Conservation (phyloP, 352 stramenopile genomes). For the Blastocystis sp. region DNA sequence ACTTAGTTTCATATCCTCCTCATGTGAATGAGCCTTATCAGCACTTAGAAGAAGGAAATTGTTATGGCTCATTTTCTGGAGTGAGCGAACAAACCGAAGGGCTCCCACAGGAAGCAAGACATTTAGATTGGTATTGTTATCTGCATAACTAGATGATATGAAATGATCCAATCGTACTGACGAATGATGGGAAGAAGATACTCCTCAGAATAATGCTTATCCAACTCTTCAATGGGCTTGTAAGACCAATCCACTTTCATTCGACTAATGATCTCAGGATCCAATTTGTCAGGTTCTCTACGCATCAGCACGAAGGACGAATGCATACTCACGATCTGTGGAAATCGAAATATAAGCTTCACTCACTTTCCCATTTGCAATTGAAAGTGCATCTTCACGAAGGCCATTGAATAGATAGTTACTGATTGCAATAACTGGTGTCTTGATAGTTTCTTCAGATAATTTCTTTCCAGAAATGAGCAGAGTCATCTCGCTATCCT, state of each 20-base stretch:
- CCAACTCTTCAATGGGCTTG: background rate
- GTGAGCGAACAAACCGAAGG: conserved; percentile 1
- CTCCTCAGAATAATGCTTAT: background rate
- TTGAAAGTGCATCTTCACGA: conserved; percentile 61
- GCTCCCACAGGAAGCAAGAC: conserved; percentile 55
- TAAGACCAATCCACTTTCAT: conserved; percentile 60
- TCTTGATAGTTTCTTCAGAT: conserved; percentile 51
- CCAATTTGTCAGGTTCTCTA: conserved; percentile 8
- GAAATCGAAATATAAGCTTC: conserved; percentile 35
- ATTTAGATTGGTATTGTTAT: conserved; percentile 7
- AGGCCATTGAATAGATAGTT: conserved; percentile 67
- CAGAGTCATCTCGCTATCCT: conserved; percentile 53
- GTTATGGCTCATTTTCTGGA: conserved; percentile 17
- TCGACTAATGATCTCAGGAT: conserved; percentile 44
- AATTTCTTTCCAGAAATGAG: conserved; percentile 52
- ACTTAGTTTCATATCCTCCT: conserved; percentile 53
- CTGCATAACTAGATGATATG: background rate
- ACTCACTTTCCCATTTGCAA: conserved; percentile 35
- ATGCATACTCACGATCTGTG: conserved; percentile 11
- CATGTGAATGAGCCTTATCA: conserved; percentile 63
- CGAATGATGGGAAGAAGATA: background rate
- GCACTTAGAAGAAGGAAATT: conserved; percentile 55
- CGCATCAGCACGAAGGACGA: background rate
- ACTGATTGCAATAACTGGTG: conserved; percentile 64
- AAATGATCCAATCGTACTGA: background rate